These are phyloP conservation scores for Aristolochia contorta DNA, from an alignment of 164 flowering plant genomes.

Conservation along the genomic window DNA sequence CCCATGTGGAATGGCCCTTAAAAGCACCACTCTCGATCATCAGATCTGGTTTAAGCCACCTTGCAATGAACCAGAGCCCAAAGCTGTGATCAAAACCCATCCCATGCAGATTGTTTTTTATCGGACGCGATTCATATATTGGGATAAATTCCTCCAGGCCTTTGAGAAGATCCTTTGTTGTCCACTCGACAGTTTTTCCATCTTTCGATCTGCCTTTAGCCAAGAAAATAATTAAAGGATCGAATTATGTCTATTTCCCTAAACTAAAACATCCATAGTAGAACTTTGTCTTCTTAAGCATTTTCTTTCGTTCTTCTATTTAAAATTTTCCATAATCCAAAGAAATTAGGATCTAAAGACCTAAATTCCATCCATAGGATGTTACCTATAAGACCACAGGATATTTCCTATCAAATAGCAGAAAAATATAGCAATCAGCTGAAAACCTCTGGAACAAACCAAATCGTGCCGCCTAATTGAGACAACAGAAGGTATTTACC, in stretches of 20 bases:
- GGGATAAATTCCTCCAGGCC: slow-evolving; percentile 97
- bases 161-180: slow-evolving; percentile 73
- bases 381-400: too few relatives aligned
- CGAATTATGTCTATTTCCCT: slow-evolving; percentile 8
- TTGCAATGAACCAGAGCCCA: slow-evolving; percentile 96
- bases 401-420: too few relatives aligned
- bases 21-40: slow-evolving; percentile 99
- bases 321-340: too few relatives aligned
- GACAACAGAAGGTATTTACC: too few relatives aligned
- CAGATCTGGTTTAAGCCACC: slow-evolving; percentile 86
- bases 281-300: neutral
- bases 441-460: too few relatives aligned
- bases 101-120: slow-evolving; percentile 85
- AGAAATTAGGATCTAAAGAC: too few relatives aligned
- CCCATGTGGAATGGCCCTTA: slow-evolving; percentile 99
- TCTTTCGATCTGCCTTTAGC: slow-evolving; percentile 99
- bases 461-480: too few relatives aligned
- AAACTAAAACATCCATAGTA: neutral
- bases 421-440: too few relatives aligned
- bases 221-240: slow-evolving; percentile 48
- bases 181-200: slow-evolving; percentile 84
- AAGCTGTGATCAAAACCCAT: slow-evolving; percentile 99
- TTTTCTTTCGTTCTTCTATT: too few relatives aligned
- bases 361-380: too few relatives aligned
- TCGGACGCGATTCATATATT: slow-evolving; percentile 86